Evolutionary conservation across 257 asterid genomes (phyloP), one percentile per base, ranked within the genome.

Genomic region (Salvia hispanica): DNA sequence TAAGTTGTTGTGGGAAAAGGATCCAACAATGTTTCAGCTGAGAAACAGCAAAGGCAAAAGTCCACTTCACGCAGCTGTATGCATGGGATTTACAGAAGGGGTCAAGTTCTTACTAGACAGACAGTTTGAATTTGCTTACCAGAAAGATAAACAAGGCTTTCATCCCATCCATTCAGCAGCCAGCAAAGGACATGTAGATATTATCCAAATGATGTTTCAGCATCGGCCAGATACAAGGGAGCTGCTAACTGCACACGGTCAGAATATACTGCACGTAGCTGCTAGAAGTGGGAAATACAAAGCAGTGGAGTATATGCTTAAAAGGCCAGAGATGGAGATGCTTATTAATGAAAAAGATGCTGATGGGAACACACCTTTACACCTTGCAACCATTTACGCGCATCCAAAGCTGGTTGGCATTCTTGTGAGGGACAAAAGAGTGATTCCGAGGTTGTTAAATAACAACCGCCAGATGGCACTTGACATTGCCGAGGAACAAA

Each of bases 291-390:
- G 85, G 55, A 81, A 75, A 69, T 50, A 66, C 64, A 74, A 63
- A 39, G 78, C 77, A 15, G 72, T 81, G 51, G 63, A 57, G 10
- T 54, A 31, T 15, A 72, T 84, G 83, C 82, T 81, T 48, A 75
- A 66, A 61, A 74, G 64, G 74, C 80, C 80, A 47, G 86, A 79
- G 67, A 55, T 84, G 62, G 80, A 77, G 64, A 77, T 66, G 69
- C 86, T 84, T 52, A 54, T 81, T 44, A 79, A 81, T 59, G 86
- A 75, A 62, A 77, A 55, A 57, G 89, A 84, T 64, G 71, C 60
- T 8, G 77, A 75, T 34, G 86, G 89, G 69, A 79, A 84, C 78
- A 84, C 89, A 60, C 77, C 89, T 42, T 70, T 79, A 75, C 86
- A 81, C 73, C 63, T 81, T 18, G 85, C 86, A 14, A 79, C 86